Conservation (phyloP, 768 basidiomycete genomes). For the Hortiboletus campestris region DNA sequence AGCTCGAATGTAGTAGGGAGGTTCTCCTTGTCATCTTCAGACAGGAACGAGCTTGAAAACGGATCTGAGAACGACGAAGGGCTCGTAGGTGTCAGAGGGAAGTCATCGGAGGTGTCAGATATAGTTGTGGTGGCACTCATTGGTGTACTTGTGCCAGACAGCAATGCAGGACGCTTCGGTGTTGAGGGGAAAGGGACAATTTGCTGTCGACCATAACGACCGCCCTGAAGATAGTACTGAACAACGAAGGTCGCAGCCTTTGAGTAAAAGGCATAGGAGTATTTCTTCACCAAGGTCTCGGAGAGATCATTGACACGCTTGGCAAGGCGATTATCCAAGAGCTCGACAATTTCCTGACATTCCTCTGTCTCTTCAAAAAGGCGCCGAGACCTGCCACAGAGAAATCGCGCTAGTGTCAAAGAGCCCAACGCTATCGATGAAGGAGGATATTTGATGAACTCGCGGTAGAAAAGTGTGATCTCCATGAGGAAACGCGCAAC, state of each 20-base stretch:
- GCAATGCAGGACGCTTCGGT: slow-evolving; percentile 37
- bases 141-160: slow-evolving; percentile 65
- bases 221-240: slow-evolving; percentile 91
- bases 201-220: slow-evolving; percentile 58
- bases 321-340: slow-evolving; percentile 82
- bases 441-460: slow-evolving; percentile 84
- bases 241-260: slow-evolving; percentile 93
- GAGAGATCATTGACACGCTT: slow-evolving; percentile 91
- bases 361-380: slow-evolving; percentile 84
- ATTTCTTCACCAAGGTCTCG: slow-evolving; percentile 96
- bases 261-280: slow-evolving; percentile 95
- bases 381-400: slow-evolving; percentile 77
- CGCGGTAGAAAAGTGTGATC: slow-evolving; percentile 96
- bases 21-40: slow-evolving; percentile 82
- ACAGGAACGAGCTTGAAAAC: slow-evolving; percentile 59
- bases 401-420: slow-evolving; percentile 82
- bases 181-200: slow-evolving; percentile 61
- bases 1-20: slow-evolving; percentile 68
- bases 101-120: slow-evolving; percentile 79
- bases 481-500: slow-evolving; percentile 99
- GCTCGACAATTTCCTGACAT: slow-evolving; percentile 78
- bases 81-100: slow-evolving; percentile 79
- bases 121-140: slow-evolving; percentile 70
- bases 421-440: slow-evolving; percentile 90
- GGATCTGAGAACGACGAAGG: slow-evolving; percentile 47